These are phyloP conservation scores for Aristolochia fimbriata DNA, from an alignment of 164 flowering plant genomes.

Conservation along the genomic window DNA sequence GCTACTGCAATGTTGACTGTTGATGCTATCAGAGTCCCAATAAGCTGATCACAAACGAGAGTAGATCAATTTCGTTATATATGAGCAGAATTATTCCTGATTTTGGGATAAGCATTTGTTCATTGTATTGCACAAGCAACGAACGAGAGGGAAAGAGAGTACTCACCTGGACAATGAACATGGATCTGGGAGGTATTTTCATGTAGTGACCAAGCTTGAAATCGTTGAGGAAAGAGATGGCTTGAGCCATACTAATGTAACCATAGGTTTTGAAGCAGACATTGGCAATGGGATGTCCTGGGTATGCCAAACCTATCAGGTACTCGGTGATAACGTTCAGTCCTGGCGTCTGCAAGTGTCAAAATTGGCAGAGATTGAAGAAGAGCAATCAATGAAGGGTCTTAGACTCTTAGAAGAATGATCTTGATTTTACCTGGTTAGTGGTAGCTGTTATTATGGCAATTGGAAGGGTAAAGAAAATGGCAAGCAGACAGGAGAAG, in stretches of 20 bases:
- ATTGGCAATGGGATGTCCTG: slow-evolving; percentile 67
- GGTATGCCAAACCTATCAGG: slow-evolving; percentile 48
- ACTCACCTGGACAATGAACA: slow-evolving; percentile 70
- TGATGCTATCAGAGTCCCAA: slow-evolving; percentile 68
- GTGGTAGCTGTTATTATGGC: slow-evolving; percentile 85
- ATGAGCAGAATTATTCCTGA: no score
- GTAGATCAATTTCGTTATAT: no score
- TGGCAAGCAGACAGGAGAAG: slow-evolving; percentile 46
- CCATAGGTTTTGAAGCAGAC: slow-evolving; percentile 76
- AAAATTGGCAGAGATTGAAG: not conserved
- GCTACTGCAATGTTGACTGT: slow-evolving; percentile 50
- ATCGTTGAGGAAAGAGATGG: slow-evolving; percentile 58
- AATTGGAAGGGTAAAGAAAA: slow-evolving; percentile 65
- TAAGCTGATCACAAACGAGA: slow-evolving; percentile 24
- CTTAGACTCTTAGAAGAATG: not conserved
- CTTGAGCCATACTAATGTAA: slow-evolving; percentile 69
- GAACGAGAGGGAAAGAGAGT: no score
- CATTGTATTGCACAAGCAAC: no score
- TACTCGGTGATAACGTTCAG: slow-evolving; percentile 65
- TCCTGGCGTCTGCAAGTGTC: slow-evolving; percentile 50
- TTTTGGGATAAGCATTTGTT: no score
- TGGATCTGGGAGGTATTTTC: slow-evolving; percentile 77
- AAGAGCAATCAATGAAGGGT: not conserved
- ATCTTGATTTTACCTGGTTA: slow-evolving; percentile 41
- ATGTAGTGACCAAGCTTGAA: slow-evolving; percentile 85